phyloP scores from a whole-genome alignment of 805 yeast species.

The Suhomyces kilbournensis region DNA sequence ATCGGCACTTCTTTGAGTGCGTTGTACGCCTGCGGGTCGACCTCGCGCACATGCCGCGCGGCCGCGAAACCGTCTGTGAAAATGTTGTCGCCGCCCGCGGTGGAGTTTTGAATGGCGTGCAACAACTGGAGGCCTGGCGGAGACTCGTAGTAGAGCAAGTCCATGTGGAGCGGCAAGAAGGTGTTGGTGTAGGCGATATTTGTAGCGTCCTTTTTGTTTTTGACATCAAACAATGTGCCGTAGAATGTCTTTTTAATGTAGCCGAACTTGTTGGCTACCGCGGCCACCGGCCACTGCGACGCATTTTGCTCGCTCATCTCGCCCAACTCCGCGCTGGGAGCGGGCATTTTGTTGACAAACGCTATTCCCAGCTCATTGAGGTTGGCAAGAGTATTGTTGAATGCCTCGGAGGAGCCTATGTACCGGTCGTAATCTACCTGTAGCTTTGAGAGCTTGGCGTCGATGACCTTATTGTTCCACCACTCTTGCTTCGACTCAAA shows the following conservation, averaged over 20 bases:
- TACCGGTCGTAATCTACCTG: constrained; percentile 38
- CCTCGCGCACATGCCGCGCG: constrained; percentile 50
- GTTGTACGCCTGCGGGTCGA: constrained; percentile 60
- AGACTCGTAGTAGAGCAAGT: constrained; percentile 69
- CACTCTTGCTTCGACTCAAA: constrained; percentile 28
- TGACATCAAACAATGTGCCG: constrained; percentile 69
- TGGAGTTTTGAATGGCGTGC: constrained; percentile 55
- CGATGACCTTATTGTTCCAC: constrained; percentile 37
- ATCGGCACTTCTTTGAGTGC: constrained; percentile 63
- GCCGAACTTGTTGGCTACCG: constrained; percentile 53
- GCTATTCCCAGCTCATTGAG: constrained; percentile 57
- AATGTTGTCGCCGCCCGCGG: constrained; percentile 64
- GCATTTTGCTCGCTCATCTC: constrained; percentile 42
- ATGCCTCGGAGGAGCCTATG: constrained; percentile 22
- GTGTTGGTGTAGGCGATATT: constrained; percentile 69
- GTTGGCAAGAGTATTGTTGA: constrained; percentile 40
- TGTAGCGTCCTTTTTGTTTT: constrained; percentile 46
- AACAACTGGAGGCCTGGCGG: constrained; percentile 78
- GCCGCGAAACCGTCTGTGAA: constrained; percentile 72
- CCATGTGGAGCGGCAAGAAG: constrained; percentile 74
- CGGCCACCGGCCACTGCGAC: constrained; percentile 35
- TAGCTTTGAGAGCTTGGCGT: constrained; percentile 15
- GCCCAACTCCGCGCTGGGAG: constrained; percentile 25
- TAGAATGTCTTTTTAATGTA: constrained; percentile 69
- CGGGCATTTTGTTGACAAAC: constrained; percentile 53